Conservation (phyloP, 2,329 filamentous ascomycete genomes). For the Ophiostoma ulmi region DNA sequence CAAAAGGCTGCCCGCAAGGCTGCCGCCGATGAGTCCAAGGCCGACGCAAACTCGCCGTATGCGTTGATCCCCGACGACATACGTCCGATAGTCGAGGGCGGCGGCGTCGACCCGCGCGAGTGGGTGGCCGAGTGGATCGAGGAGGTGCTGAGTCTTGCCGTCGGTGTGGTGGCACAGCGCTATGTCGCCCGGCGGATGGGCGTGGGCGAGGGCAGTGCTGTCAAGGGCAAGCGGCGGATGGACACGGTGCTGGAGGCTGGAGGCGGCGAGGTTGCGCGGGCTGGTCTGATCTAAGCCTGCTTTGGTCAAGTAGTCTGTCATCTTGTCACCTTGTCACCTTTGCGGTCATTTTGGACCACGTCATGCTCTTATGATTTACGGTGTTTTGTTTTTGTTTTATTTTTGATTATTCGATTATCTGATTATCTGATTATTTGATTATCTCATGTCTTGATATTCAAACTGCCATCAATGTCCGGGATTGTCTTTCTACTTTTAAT, state of each 20-base stretch:
- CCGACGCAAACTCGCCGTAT: not conserved
- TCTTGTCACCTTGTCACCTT: too few species aligned
- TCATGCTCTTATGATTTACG: not conserved
- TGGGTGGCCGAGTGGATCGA: slow-evolving; percentile 99
- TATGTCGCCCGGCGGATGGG: slow-evolving; percentile 96
- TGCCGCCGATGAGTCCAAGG: not conserved
- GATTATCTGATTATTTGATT: not conserved
- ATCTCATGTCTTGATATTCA: not conserved
- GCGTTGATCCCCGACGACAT: slow-evolving; percentile 72
- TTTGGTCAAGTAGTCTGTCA: not conserved
- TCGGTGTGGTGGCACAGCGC: slow-evolving; percentile 85
- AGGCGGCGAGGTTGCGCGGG: slow-evolving; percentile 55
- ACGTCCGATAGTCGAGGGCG: slow-evolving; percentile 69
- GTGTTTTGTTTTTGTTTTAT: not conserved
- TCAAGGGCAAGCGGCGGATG: slow-evolving; percentile 56
- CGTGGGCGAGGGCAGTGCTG: slow-evolving; percentile 72
- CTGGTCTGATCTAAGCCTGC: slow-evolving; percentile 45
- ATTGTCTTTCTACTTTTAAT: not conserved
- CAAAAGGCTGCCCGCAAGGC: not conserved
- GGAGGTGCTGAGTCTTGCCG: slow-evolving; percentile 69
- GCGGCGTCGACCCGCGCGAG: slow-evolving; percentile 82
- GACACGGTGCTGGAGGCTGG: slow-evolving; percentile 53
- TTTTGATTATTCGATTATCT: not conserved
- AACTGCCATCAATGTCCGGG: not conserved
- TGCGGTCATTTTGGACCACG: not conserved